Base-by-base conservation (phyloP, 148 eudicot species). In the Polygonum maritimum region DNA sequence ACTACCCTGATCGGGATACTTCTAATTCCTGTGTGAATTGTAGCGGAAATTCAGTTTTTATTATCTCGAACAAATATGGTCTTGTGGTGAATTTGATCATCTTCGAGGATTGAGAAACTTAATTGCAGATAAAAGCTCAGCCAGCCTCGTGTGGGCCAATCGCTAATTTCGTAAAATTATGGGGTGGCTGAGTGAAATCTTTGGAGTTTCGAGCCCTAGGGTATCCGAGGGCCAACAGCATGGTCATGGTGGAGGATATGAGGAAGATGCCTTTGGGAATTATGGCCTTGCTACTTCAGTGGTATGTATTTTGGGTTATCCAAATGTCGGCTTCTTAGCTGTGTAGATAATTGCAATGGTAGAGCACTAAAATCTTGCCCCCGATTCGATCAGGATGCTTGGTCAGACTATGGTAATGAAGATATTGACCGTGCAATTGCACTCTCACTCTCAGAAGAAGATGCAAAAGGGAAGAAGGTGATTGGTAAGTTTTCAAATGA, bases 381-480 rank as follows among this genome's bases (percentile, higher is more conserved):
- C n/a, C 51, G 38, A 26, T 79, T 71, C n/a, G n/a, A n/a, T n/a
- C 85, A 91, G 98, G 97, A 85, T 75, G 83, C 85, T 12, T 85
- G 78, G 83, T 83, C 90, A 11, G 97, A 94, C 78, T 82, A 80
- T 79, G 94, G 84, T 73, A 82, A 81, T 67, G 95, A 94, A 82
- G 97, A 94, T 78, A 82, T 94, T 75, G 97, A 91, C 76, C 87
- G 83, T 80, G 98, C 98, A 54, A 91, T 91, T 82, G 98, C 98
- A 81, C 87, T 86, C 75, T 91, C 98, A 75, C 87, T 91, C 74
- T 84, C 83, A 60, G 90, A 86, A 75, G 87, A 83, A 82, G 91
- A 91, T 83, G 78, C 73, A 14, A 91, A 91, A 84, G 98, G 91
- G 78, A 89, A 93, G 83, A 86, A 86, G 87, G 88, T 86, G 67